Evolutionary conservation across 352 stramenopile species (phyloP), one percentile per base, ranked within the genome.

Genomic region (Pythium scleroteichum): DNA sequence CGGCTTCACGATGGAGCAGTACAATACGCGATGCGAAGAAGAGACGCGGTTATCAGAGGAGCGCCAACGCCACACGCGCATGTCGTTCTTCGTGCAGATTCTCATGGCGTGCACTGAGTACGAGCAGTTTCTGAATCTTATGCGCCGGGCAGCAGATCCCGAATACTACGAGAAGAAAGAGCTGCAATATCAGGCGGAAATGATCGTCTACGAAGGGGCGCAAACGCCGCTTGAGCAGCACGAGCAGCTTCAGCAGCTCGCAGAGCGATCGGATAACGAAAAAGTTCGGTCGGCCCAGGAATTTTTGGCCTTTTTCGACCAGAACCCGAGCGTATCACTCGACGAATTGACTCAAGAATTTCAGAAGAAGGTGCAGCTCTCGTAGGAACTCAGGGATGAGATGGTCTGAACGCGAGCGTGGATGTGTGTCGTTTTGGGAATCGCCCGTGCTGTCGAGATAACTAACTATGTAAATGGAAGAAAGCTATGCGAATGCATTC

Each of bases 81-180:
- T 89, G 29, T 90, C 79, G 52, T 92, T 92, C 58, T 87, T 92
- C 19, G 83, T 92, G 66, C 83, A 92, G 66, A 89, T 92, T 50
- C 62, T 92, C 17, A 59, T 86, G 64, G 76, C 83, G 7, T 92
- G 83, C 53, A 85, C 72, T 66, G 83, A 92, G 71, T 92, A 90
- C 59, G 83, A 92, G 45, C 83, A 92, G 71, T 92, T 92, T 48
- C 55, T 90, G n/a, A 92, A 90, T 67, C 75, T 92, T 33, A 92
- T 92, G 83, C 79, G 79, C 45, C 83, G 83, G 38, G 79, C 82
- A 23, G 83, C 78, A 19, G 83, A 92, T 47, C 79, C 83, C 2
- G 80, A 92, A 58, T 92, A 89, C 62, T 87, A 89, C 61, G 78
- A 87, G 59, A 92, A 92, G 75, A 87, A 89, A 59, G 79, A 86